These are phyloP conservation scores for Ilex aquifolium DNA, from an alignment of 257 asterid genomes.

Conservation along the genomic window DNA sequence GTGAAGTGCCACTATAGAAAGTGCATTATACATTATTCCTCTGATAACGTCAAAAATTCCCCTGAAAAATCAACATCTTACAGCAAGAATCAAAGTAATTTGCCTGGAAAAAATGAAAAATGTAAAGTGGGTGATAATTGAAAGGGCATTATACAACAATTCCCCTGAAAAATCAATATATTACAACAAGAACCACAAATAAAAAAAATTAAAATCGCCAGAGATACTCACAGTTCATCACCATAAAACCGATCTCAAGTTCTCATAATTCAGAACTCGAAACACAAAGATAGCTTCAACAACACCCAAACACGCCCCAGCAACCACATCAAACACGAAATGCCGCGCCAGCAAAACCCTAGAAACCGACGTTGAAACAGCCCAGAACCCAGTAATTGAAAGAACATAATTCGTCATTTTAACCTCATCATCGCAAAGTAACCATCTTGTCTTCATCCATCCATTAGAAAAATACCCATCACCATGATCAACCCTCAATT, in stretches of 20 bases:
- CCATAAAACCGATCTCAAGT: slow-evolving; percentile 31
- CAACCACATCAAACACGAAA: slow-evolving; percentile 66
- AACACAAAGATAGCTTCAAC: slow-evolving; percentile 58
- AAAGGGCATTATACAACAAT: too few species aligned
- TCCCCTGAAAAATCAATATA: background rate
- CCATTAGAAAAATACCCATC: background rate
- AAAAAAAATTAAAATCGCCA: background rate
- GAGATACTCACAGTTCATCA: slow-evolving; percentile 38
- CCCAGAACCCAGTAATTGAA: slow-evolving; percentile 52
- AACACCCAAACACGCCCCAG: slow-evolving; percentile 62
- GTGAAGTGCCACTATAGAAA: too few species aligned
- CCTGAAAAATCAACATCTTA: too few species aligned
- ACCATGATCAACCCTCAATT: slow-evolving; percentile 11
- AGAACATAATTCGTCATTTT: slow-evolving; percentile 30
- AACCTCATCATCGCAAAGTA: background rate
- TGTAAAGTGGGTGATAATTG: too few species aligned
- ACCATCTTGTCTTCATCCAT: background rate
- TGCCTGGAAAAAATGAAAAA: too few species aligned
- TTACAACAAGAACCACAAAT: background rate
- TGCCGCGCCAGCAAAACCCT: slow-evolving; percentile 80
- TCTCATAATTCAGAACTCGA: slow-evolving; percentile 40
- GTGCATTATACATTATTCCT: too few species aligned
- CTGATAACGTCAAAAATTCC: too few species aligned
- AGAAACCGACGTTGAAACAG: slow-evolving; percentile 49
- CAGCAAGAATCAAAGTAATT: too few species aligned